A percentile compares a stretch with the other conserved stretches of the same genome.
phyloP scores from a whole-genome alignment of 306 rosid genomes.

The Comarum palustre region DNA sequence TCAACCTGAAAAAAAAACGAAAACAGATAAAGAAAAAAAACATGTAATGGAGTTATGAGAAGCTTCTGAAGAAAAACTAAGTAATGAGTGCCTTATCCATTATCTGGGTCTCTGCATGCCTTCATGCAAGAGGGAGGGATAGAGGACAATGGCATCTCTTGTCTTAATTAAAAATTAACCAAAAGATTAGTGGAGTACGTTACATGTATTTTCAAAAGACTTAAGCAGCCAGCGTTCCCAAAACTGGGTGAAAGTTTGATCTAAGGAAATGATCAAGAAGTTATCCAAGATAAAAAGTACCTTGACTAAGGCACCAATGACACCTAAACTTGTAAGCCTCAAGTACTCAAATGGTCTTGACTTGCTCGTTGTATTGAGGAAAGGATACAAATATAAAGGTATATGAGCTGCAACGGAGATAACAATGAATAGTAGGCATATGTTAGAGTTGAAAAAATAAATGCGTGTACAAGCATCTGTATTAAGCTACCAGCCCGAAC shows the following conservation, averaged over 20 bases:
- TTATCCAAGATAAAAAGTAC: constrained; percentile 38
- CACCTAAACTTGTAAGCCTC: constrained; percentile 88
- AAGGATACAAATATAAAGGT: constrained; percentile 62
- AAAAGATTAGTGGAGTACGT: not conserved
- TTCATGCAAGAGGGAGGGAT: not conserved
- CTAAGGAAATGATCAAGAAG: not conserved
- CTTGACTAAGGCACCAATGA: constrained; percentile 89
- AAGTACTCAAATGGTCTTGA: constrained; percentile 74
- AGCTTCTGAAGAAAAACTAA: not conserved
- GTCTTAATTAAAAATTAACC: not conserved
- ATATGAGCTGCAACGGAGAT: constrained; percentile 63
- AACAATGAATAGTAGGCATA: constrained; percentile 14
- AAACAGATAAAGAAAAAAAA: constrained; percentile 8
- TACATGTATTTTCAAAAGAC: not conserved
- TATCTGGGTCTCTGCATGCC: not conserved
- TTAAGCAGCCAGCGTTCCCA: not conserved
- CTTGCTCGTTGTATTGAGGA: constrained; percentile 74
- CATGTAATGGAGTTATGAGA: not conserved
- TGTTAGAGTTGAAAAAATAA: not conserved
- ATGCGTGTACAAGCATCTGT: not conserved
- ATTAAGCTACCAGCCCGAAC: not conserved
- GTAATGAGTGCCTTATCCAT: not conserved
- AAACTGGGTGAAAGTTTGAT: not conserved
- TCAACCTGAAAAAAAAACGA: constrained; percentile 48
- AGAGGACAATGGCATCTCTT: not conserved